A percentile compares a stretch with the other conserved stretches of the same genome.
Evolutionary conservation across 2,329 filamentous ascomycete genomes (phyloP).

Genomic region (Talaromyces atroroseus): DNA sequence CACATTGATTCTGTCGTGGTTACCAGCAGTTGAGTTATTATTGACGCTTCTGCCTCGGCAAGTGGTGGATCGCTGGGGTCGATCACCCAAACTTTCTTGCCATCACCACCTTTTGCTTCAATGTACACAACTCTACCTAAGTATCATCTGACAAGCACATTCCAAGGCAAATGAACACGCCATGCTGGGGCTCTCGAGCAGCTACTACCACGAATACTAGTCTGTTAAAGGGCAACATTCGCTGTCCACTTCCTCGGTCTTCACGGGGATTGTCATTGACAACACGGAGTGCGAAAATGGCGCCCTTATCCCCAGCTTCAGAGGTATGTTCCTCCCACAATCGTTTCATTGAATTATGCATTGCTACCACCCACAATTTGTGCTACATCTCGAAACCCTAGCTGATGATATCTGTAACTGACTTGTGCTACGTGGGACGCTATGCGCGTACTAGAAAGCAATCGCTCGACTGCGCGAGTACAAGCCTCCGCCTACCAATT

Average conservation of each 20-base stretch:
- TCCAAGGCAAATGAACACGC: not conserved
- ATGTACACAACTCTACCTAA: too few species aligned
- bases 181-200: not conserved
- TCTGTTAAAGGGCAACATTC: not conserved
- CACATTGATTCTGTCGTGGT: not conserved
- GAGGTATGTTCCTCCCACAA: too few species aligned
- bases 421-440: not conserved
- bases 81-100: too few species aligned
- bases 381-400: not conserved
- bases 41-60: conserved; percentile 1
- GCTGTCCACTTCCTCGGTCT: not conserved
- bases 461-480: conserved; percentile 54
- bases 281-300: not conserved
- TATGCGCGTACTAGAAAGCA: conserved; percentile 36
- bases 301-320: not conserved
- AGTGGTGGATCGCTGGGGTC: not conserved
- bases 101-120: too few species aligned
- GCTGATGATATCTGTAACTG: not conserved
- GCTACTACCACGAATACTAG: not conserved
- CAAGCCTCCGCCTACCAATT: conserved; percentile 52
- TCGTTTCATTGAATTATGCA: too few species aligned
- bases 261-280: not conserved
- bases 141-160: too few species aligned
- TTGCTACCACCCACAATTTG: not conserved
- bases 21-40: not conserved